Percentiles rank a stretch among this genome's conserved stretches.
Conservation (phyloP, 2,329 filamentous ascomycete species). For the Dendrostoma leiphaemia region DNA sequence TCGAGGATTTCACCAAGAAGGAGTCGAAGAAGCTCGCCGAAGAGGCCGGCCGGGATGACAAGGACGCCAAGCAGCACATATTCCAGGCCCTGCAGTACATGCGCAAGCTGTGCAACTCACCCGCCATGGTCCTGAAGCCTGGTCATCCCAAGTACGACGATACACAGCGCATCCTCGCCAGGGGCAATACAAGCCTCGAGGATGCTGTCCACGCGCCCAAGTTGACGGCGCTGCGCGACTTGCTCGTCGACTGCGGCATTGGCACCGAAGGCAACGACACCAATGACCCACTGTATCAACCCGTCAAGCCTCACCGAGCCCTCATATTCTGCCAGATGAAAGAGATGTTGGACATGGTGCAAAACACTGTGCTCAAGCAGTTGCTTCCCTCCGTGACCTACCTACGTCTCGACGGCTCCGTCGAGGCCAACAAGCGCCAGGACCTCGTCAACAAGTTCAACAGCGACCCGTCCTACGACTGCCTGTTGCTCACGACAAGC, state of each 20-base stretch:
- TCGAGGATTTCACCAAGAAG: conserved; percentile 94
- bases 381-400: conserved; percentile 92
- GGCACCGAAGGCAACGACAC: conserved; percentile 67
- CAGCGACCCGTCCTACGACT: conserved; percentile 93
- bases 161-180: conserved; percentile 76
- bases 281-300: conserved; percentile 64
- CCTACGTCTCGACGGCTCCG: conserved; percentile 87
- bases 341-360: conserved; percentile 99
- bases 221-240: conserved; percentile 81
- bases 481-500: conserved; percentile 87
- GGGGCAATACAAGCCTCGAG: conserved; percentile 76
- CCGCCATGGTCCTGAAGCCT: conserved; percentile 92
- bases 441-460: conserved; percentile 99
- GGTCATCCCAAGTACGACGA: conserved; percentile 87
- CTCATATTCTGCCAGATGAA: conserved; percentile 99
- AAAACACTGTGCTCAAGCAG: conserved; percentile 85
- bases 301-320: conserved; percentile 92
- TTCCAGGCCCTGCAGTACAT: conserved; percentile 99
- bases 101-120: conserved; percentile 98
- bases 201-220: conserved; percentile 91
- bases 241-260: conserved; percentile 98
- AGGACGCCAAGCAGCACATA: conserved; percentile 95
- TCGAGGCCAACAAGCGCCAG: conserved; percentile 90
- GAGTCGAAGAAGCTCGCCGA: conserved; percentile 85
- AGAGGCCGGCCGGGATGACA: conserved; percentile 81